Percentiles rank a stretch among this genome's conserved stretches.
These are phyloP conservation scores for Staphylotrichum tortipilum DNA, from an alignment of 495 filamentous ascomycete species.

Conservation along the genomic window DNA sequence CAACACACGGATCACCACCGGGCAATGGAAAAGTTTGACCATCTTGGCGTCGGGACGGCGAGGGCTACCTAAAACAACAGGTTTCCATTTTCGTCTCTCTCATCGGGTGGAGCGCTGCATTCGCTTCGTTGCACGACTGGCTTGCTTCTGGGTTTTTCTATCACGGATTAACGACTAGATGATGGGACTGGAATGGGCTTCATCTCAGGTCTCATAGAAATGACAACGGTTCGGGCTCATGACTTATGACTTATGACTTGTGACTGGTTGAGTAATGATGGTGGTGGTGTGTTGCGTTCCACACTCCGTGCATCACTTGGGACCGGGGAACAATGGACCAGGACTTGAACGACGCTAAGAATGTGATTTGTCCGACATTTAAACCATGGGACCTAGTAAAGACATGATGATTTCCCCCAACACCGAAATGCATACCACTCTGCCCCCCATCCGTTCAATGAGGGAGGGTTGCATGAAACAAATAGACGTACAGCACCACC, in stretches of 20 bases:
- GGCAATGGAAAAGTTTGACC: conserved; percentile 28
- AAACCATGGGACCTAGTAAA: too few relatives aligned
- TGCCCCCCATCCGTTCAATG: too few relatives aligned
- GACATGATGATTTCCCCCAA: background rate
- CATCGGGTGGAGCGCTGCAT: conserved; percentile 11
- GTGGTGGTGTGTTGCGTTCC: too few relatives aligned
- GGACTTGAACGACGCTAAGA: too few relatives aligned
- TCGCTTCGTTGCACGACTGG: conserved; percentile 9
- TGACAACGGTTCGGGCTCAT: conserved; percentile 14
- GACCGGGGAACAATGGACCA: too few relatives aligned
- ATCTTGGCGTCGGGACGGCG: conserved; percentile 26
- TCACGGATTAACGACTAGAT: conserved; percentile 27
- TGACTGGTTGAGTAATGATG: too few relatives aligned
- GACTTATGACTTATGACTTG: too few relatives aligned
- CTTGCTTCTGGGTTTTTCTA: conserved; percentile 11
- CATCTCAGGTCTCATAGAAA: conserved; percentile 16
- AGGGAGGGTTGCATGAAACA: too few relatives aligned
- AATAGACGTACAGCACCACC: too few relatives aligned
- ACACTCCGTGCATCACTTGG: too few relatives aligned
- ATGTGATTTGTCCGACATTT: too few relatives aligned
- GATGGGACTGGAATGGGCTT: conserved; percentile 22
- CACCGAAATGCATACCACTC: background rate
- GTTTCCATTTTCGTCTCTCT: conserved; percentile 3
- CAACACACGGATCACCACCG: conserved; percentile 16
- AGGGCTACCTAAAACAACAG: conserved; percentile 11